Percentiles rank a stretch among this genome's conserved stretches.
Conservation (phyloP, 257 asterid genomes). For the Scutellaria minor region DNA sequence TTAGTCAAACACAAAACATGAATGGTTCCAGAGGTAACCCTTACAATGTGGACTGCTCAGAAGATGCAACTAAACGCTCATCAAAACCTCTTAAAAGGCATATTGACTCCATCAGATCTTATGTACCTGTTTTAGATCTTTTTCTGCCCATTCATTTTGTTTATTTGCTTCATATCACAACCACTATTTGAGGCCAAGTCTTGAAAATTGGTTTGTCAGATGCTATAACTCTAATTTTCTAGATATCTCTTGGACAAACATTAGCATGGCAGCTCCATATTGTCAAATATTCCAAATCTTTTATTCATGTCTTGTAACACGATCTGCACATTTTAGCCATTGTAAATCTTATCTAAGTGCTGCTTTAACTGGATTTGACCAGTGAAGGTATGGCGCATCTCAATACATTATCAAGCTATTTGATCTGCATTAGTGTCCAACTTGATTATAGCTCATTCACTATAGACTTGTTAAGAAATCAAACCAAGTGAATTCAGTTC, state of each 20-base stretch:
- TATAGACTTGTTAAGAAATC: conserved; percentile 24
- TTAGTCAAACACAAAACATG: conserved; percentile 39
- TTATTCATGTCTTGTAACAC: conserved; percentile 15
- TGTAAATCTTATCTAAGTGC: background rate
- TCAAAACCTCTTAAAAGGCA: conserved; percentile 58
- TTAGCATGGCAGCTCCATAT: conserved; percentile 15
- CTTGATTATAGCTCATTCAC: conserved; percentile 17
- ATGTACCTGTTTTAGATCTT: conserved; percentile 34
- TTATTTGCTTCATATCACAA: conserved; percentile 24
- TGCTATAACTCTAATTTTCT: conserved; percentile 22
- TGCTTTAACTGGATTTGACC: conserved; percentile 26
- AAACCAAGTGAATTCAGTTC: conserved; percentile 20
- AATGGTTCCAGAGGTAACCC: conserved; percentile 51
- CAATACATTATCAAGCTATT: conserved; percentile 18
- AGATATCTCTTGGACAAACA: conserved; percentile 25
- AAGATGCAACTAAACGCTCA: conserved; percentile 44
- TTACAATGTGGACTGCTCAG: conserved; percentile 46
- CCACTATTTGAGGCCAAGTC: conserved; percentile 3
- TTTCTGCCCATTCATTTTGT: conserved; percentile 25
- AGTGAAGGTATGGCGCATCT: conserved; percentile 1
- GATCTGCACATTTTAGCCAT: conserved; percentile 1
- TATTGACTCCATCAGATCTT: conserved; percentile 17
- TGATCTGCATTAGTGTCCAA: conserved; percentile 3
- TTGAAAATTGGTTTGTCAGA: conserved; percentile 4
- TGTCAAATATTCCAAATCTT: conserved; percentile 25